A percentile compares a stretch with the other conserved stretches of the same genome.
phyloP scores from a whole-genome alignment of 176 grass and related monocot species.

The Avena eriantha region DNA sequence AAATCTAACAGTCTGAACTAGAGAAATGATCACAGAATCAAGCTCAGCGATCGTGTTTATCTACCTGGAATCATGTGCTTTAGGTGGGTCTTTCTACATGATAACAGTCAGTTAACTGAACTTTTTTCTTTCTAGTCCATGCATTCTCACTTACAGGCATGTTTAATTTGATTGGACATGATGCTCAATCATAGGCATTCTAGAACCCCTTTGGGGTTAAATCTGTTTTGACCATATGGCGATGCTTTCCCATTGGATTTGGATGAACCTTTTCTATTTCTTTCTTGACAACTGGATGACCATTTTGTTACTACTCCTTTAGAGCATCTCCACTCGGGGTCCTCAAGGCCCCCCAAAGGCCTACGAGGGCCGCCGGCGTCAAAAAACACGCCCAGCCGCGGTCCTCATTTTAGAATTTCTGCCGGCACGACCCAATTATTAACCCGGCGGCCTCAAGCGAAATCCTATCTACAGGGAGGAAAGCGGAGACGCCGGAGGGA shows the following conservation, averaged over 20 bases:
- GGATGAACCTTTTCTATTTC: not conserved
- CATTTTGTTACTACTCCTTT: not conserved
- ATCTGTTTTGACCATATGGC: not conserved
- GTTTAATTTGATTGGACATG: conserved; percentile 11
- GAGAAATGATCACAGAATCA: conserved; percentile 36
- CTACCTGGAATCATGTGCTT: conserved; percentile 30
- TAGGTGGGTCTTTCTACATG: conserved; percentile 16
- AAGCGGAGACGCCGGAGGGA: no score
- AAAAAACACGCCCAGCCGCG: no score
- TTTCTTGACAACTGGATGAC: no score
- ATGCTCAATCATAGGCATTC: not conserved
- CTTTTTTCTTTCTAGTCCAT: conserved; percentile 13
- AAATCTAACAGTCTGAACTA: not conserved
- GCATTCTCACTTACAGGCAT: conserved; percentile 53
- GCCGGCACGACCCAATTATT: no score
- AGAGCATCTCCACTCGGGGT: no score
- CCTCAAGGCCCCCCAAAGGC: no score
- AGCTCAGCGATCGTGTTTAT: conserved; percentile 1
- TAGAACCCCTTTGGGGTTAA: not conserved
- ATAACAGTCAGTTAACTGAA: conserved; percentile 19
- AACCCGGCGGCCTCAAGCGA: no score
- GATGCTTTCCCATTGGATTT: conserved; percentile 9
- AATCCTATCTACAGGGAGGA: no score
- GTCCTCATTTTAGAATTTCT: no score
- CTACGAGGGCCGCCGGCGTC: no score